Percentiles rank a stretch among this genome's conserved stretches.
Conservation (phyloP, 768 basidiomycete genomes). For the Leccinum boreale region DNA sequence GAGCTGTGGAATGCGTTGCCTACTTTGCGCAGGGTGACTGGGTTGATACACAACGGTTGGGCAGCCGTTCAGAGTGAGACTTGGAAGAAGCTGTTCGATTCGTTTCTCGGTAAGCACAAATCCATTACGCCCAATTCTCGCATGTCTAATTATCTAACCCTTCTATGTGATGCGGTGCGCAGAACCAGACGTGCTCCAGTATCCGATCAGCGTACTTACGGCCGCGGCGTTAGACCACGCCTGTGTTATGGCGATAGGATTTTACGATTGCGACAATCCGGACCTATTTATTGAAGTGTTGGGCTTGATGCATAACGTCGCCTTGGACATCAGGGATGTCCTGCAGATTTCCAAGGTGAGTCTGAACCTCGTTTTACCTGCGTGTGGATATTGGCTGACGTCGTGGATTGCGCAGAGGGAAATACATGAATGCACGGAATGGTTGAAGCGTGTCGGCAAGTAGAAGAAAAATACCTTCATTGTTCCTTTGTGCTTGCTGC, state of each 20-base stretch:
- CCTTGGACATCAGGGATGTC: constrained; percentile 25
- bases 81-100: constrained; percentile 50
- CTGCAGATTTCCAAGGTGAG: constrained; percentile 23
- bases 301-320: constrained; percentile 10
- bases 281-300: constrained; percentile 9
- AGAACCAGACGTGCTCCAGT: constrained; percentile 56
- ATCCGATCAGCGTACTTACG: constrained; percentile 53
- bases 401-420: constrained; percentile 16
- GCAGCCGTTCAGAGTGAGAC: constrained; percentile 39
- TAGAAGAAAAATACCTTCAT: background rate
- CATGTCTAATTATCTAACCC: background rate
- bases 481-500: background rate
- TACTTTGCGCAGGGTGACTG: constrained; percentile 42
- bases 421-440: constrained; percentile 22
- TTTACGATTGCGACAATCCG: constrained; percentile 22
- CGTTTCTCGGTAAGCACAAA: constrained; percentile 34
- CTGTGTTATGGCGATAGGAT: constrained; percentile 33
- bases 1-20: constrained; percentile 59
- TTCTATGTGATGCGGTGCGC: background rate
- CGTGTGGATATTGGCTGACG: constrained; percentile 1
- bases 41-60: constrained; percentile 41
- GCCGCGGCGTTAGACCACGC: constrained; percentile 49
- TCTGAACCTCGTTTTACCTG: background rate
- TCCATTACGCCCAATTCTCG: background rate
- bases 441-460: constrained; percentile 16